Evolutionary conservation across 306 rosid species (phyloP).

Genomic region (Fragaria iinumae): DNA sequence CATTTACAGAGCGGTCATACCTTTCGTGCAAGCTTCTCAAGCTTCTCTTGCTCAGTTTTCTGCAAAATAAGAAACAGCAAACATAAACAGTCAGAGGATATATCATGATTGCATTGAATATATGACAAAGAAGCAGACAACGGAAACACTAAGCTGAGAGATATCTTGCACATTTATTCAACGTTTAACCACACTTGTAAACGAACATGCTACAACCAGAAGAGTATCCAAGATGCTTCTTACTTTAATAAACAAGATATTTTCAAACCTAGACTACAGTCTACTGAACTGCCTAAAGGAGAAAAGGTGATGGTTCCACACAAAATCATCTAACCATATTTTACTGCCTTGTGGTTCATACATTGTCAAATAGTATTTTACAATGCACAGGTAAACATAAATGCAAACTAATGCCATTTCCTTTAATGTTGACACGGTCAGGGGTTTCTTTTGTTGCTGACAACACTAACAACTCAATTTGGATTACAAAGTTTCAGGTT

Average conservation of each 20-base stretch:
- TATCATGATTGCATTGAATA: background rate
- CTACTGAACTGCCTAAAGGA: background rate
- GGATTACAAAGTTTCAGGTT: background rate
- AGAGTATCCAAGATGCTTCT: background rate
- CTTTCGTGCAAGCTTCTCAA: conserved; percentile 89
- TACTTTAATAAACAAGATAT: background rate
- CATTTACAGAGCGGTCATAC: conserved; percentile 28
- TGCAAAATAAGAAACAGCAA: conserved; percentile 35
- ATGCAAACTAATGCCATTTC: background rate
- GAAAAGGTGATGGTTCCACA: background rate
- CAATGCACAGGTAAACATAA: background rate
- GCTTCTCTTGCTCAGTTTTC: conserved; percentile 79
- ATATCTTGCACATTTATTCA: background rate
- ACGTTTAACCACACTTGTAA: background rate
- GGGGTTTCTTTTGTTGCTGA: background rate
- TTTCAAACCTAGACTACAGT: background rate
- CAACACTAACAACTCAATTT: background rate
- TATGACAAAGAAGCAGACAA: background rate
- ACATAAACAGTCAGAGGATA: background rate
- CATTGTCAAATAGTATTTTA: background rate
- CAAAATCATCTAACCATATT: background rate
- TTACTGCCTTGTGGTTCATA: background rate
- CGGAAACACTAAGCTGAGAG: background rate
- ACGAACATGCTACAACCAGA: background rate
- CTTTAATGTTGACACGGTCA: background rate